Conservation (phyloP, 495 filamentous ascomycete genomes). For the Neurospora sp. region DNA sequence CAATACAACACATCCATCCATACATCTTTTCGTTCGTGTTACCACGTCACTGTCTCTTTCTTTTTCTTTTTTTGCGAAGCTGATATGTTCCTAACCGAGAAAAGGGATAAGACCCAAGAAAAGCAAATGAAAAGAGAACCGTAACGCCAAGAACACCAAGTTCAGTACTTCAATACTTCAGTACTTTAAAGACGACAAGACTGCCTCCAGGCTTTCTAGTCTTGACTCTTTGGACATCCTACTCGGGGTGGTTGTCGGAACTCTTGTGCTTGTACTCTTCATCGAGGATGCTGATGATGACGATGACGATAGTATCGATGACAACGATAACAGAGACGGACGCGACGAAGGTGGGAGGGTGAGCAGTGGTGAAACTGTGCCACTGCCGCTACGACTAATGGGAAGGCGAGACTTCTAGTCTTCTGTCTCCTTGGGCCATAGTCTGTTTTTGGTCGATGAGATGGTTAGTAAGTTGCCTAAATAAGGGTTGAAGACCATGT, state of each 20-base stretch:
- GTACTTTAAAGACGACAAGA: neutral
- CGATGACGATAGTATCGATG: neutral
- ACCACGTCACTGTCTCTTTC: neutral
- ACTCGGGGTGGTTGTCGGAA: neutral
- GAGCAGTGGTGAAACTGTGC: neutral
- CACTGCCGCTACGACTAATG: neutral
- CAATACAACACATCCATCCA: neutral
- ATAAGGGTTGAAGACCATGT: neutral
- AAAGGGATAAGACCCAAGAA: neutral
- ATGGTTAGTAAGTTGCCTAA: neutral
- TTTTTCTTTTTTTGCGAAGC: neutral
- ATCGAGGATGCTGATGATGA: neutral
- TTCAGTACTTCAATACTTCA: neutral
- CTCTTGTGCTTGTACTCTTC: neutral
- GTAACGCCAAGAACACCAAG: neutral
- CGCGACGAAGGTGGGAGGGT: neutral
- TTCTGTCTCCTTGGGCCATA: conserved; percentile 20
- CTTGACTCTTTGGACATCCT: neutral
- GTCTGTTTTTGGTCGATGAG: conserved; percentile 1
- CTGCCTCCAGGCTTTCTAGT: neutral
- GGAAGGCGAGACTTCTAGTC: conserved; percentile 9
- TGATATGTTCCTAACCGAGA: neutral
- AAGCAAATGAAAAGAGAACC: neutral
- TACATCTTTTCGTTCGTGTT: neutral
- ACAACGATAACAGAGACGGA: neutral